Evolutionary conservation across 371 early-diverging fungal genomes (phyloP).

Genomic region (Mucor mucedo): DNA sequence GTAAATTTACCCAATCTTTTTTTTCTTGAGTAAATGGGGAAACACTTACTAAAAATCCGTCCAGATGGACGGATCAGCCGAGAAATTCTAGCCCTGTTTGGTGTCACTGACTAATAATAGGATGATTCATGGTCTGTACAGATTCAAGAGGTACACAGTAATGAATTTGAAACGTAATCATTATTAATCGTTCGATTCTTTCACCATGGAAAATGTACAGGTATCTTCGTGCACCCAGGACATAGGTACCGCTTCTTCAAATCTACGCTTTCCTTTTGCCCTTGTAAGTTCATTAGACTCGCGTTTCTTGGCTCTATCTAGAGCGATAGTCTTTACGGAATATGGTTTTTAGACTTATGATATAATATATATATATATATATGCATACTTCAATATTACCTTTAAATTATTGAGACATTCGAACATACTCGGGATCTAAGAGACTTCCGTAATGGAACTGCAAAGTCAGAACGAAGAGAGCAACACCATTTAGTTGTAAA

Average conservation of each 20-base stretch:
- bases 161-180: background rate
- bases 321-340: conserved; percentile 16
- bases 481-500: background rate
- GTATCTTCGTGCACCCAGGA: conserved; percentile 4
- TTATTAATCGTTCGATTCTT: conserved; percentile 3
- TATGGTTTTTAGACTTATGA: conserved; percentile 15
- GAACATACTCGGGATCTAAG: conserved; percentile 18
- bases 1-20: too few species aligned
- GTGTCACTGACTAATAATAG: background rate
- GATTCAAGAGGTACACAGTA: conserved; percentile 3
- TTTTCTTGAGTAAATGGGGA: too few species aligned
- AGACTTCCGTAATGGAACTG: background rate
- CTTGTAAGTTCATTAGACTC: conserved; percentile 9
- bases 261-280: conserved; percentile 12
- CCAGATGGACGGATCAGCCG: too few species aligned
- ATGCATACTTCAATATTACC: conserved; percentile 13
- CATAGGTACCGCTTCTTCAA: conserved; percentile 10
- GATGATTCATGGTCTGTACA: conserved; percentile 1
- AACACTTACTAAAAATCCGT: too few species aligned
- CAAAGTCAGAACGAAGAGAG: conserved; percentile 7
- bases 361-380: conserved; percentile 16
- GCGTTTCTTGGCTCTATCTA: conserved; percentile 16
- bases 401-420: conserved; percentile 15
- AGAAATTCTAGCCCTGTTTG: too few species aligned
- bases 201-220: conserved; percentile 14